Percentiles rank a stretch among this genome's conserved stretches.
Evolutionary conservation across 2,329 filamentous ascomycete species (phyloP).

Genomic region (Xylaria sp.): DNA sequence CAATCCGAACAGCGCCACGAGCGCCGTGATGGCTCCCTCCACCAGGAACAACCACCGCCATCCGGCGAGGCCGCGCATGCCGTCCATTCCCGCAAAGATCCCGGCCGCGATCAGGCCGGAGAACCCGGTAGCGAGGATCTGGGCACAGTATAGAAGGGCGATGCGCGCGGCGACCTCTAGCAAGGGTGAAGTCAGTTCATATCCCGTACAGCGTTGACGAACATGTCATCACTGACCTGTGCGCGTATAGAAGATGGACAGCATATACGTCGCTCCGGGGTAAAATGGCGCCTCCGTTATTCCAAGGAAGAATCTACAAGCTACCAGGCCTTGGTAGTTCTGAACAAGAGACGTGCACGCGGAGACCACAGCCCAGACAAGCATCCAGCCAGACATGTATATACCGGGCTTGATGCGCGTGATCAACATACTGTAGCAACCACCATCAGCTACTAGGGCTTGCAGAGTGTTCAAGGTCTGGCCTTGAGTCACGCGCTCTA

Average conservation of each 20-base stretch:
- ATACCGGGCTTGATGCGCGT: constrained; percentile 45
- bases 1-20: constrained; percentile 63
- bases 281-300: constrained; percentile 47
- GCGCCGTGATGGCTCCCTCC: constrained; percentile 61
- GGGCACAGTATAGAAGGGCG: constrained; percentile 42
- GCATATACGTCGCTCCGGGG: constrained; percentile 46
- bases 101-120: constrained; percentile 63
- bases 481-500: no score
- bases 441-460: no score
- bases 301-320: constrained; percentile 43
- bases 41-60: constrained; percentile 57
- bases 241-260: constrained; percentile 53
- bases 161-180: constrained; percentile 39
- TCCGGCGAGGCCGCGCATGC: constrained; percentile 48
- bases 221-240: constrained; percentile 29
- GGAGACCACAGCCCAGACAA: constrained; percentile 45
- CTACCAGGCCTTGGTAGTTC: constrained; percentile 40
- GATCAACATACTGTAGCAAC: constrained; percentile 50
- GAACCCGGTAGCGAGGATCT: constrained; percentile 48
- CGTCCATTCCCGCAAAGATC: constrained; percentile 58
- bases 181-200: background rate
- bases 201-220: background rate
- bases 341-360: constrained; percentile 42
- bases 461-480: no score
- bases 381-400: constrained; percentile 47